Evolutionary conservation across 306 rosid species (phyloP).

Genomic region (Calophaca sinica): DNA sequence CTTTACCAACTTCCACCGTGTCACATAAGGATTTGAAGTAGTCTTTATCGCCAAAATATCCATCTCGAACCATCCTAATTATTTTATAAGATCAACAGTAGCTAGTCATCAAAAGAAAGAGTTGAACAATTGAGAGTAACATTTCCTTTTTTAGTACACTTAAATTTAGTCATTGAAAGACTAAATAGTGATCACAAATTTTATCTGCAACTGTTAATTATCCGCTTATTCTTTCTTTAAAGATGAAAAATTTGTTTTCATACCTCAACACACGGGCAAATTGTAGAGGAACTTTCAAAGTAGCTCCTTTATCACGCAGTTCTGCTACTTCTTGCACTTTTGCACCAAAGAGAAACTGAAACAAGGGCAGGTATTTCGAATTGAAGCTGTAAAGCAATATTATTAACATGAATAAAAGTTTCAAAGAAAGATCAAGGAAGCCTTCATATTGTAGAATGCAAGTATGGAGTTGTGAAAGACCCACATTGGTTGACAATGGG

Average conservation of each 20-base stretch:
- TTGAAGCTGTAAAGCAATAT: constrained; percentile 1
- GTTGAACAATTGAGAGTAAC: not conserved
- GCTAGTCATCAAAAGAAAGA: not conserved
- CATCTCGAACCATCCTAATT: constrained; percentile 76
- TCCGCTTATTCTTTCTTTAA: constrained; percentile 18
- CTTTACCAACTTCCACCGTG: constrained; percentile 60
- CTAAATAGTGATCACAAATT: not conserved
- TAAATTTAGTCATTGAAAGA: constrained; percentile 18
- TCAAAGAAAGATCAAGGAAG: constrained; percentile 27
- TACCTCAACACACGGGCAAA: constrained; percentile 73
- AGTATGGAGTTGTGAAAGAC: too few species aligned
- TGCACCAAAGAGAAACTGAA: constrained; percentile 78
- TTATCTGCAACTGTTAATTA: constrained; percentile 8
- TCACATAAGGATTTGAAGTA: constrained; percentile 72
- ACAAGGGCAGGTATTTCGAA: constrained; percentile 38
- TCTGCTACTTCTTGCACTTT: constrained; percentile 66
- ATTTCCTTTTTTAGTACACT: constrained; percentile 3
- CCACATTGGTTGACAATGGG: too few species aligned
- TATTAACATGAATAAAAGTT: constrained; percentile 22
- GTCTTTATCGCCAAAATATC: constrained; percentile 67
- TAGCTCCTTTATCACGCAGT: constrained; percentile 62
- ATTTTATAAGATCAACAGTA: constrained; percentile 37
- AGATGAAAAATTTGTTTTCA: constrained; percentile 2
- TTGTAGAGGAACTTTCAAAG: constrained; percentile 57
- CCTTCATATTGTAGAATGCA: not conserved